Conservation (phyloP, 1,284 basidiomycete species). For the Ustilago shanxiensis region DNA sequence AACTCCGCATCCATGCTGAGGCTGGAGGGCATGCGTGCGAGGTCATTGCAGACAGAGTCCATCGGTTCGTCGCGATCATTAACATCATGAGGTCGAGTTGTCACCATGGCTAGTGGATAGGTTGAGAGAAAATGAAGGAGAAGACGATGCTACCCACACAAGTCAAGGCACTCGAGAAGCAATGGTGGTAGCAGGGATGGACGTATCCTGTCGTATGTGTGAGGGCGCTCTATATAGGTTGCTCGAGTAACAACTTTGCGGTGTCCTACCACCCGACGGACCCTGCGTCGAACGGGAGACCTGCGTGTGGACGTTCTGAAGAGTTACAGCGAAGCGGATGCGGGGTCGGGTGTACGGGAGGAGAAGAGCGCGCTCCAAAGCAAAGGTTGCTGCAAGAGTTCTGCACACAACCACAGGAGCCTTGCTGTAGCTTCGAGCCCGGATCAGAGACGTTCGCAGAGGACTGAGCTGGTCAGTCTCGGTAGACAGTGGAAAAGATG, state of each 20-base stretch:
- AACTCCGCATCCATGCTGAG: constrained; percentile 35
- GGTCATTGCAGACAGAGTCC: constrained; percentile 22
- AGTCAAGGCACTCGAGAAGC: background rate
- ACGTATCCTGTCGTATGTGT: background rate
- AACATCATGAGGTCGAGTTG: background rate
- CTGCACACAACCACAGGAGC: background rate
- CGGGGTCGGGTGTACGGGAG: background rate
- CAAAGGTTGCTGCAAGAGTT: constrained; percentile 1
- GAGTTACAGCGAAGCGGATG: constrained; percentile 1
- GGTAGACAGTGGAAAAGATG: background rate
- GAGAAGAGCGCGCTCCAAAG: background rate
- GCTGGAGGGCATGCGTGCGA: constrained; percentile 31
- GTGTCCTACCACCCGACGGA: background rate
- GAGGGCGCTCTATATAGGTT: background rate
- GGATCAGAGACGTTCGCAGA: background rate
- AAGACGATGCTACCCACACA: background rate
- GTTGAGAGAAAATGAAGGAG: background rate
- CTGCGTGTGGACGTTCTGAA: background rate
- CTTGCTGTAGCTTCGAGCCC: background rate
- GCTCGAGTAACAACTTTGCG: background rate
- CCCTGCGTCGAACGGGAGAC: background rate
- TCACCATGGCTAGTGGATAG: constrained; percentile 6
- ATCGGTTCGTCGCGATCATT: background rate
- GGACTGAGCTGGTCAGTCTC: background rate
- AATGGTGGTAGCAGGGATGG: background rate